Base-by-base conservation (phyloP, 2,329 filamentous ascomycete species). In the Polychaeton citri region DNA sequence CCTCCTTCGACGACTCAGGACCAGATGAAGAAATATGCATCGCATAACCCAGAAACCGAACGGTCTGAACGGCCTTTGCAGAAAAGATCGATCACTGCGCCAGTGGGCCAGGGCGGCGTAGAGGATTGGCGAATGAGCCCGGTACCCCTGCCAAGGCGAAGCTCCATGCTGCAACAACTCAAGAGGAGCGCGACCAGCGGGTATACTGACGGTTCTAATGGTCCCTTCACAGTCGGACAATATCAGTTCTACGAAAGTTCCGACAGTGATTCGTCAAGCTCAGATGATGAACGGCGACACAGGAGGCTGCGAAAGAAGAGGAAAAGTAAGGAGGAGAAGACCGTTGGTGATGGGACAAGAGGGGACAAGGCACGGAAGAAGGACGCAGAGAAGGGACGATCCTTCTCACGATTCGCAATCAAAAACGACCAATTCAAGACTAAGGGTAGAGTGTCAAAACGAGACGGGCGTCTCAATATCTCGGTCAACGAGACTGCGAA, bases 381-480 rank as follows among this genome's bases (percentile, higher is more conserved):
- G 21, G 39, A 44, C 32, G 34, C 35, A 16, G 34, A 35, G 30
- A 30, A 34, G 30, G 41, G 35, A 24, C 35, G 38, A 21, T 38
- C 56, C 40, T 76, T 68, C 44, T 62, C 68, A 1, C 64, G 64
- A 2, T 79, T 83, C 53, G 63, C 63, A 26, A 63, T 83, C 13
- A 67, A 66, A 4, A 79, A 83, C 45, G 68, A 80, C 3, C 62
- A 79, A 34, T 81, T 76, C 55, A 66, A 63, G 15, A 81, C 75
- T 1, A 74, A 68, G 42, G 79, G 78, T 17, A 74, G 65, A 42
- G 69, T 83, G 1, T 75, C 70, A 2, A 79, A 74, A 54, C 68
- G 63, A 32, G 81, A 86, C 53, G 81, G 81, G 0, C 69, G 81
- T 16, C 58, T 87, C 33, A 75, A 74, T 42, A 81, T 87, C 42